Base-by-base conservation (phyloP, 176 grass and related monocot genomes). In the Tillandsia leiboldiana region DNA sequence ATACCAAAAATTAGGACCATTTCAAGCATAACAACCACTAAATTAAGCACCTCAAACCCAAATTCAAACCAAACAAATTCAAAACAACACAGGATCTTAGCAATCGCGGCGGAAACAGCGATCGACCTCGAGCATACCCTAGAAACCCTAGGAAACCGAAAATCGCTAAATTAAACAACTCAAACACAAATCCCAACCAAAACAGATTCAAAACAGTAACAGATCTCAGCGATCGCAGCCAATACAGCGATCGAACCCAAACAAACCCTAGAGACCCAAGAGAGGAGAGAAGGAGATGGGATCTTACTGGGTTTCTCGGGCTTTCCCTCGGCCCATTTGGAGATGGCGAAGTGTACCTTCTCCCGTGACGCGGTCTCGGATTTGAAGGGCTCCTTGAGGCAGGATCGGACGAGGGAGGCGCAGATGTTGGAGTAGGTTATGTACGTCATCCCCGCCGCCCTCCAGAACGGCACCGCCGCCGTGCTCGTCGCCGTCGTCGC, bases 371-470 rank as follows among this genome's bases (percentile, higher is more conserved):
- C 52, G 47, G 82, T 79, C 67, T 92, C 74, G 64, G 89, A 73
- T 77, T 85, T 87, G 84, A 74, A 73, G 26, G 94, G 86, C 70
- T 93, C 94, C 89, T 93, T 99, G 84, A 93, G 89, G 84, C 87
- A 99, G 75, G 53, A 73, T 2, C 94, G 82, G 79, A 99, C 86
- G 59, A 99, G 77, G 1, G 89, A 91, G 22, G 89, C 84, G 74
- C 94, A 99, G 94, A 93, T 83, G 87, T 93, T 99, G 82, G 89
- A 99, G 89, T 93, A 99, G 74, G 81, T 86, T 24, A 99, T 99
- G 75, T 93, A 99, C 11, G 90, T 93, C 90, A 99, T 93, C 65
- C 94, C 94, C 63, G 82, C 87, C 14, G 87, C 89, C 17, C 87
- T 83, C 94, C 82, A 93, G 84, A 99, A 99, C 71, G 94, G 89